phyloP scores from a whole-genome alignment of 2,329 filamentous ascomycete species.

The Scedosporium apiospermum region DNA sequence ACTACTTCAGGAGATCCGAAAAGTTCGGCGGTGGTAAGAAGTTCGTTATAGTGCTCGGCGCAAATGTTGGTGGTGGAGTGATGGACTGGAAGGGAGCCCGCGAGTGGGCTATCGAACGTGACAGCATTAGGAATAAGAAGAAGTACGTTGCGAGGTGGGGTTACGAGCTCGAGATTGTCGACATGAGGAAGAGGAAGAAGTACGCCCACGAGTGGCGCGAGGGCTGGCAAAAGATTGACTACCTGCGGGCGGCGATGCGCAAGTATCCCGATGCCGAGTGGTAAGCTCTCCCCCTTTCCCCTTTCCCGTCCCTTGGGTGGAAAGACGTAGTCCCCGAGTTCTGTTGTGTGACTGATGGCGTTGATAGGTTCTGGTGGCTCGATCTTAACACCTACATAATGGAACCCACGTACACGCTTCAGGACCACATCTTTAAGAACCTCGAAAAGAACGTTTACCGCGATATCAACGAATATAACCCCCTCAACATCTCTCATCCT shows the following conservation, averaged over 20 bases:
- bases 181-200: conserved; percentile 97
- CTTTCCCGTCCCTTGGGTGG: no score
- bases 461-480: conserved; percentile 95
- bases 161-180: conserved; percentile 90
- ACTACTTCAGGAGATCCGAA: conserved; percentile 61
- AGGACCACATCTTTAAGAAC: conserved; percentile 80
- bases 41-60: conserved; percentile 84
- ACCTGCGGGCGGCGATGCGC: conserved; percentile 74
- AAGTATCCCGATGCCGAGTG: conserved; percentile 96
- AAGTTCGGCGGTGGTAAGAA: conserved; percentile 78
- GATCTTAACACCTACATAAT: conserved; percentile 97
- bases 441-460: conserved; percentile 71
- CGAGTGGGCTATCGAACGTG: conserved; percentile 96
- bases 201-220: conserved; percentile 99
- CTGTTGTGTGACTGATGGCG: not conserved
- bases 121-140: conserved; percentile 92
- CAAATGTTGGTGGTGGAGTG: conserved; percentile 90
- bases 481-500: conserved; percentile 85
- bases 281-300: conserved; percentile 40
- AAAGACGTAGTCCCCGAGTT: not conserved
- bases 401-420: conserved; percentile 86
- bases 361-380: conserved; percentile 90
- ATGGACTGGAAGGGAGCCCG: conserved; percentile 98
- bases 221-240: conserved; percentile 98
- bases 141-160: conserved; percentile 83